phyloP scores from a whole-genome alignment of 2,329 filamentous ascomycete genomes.

The Pseudocercospora vitis region DNA sequence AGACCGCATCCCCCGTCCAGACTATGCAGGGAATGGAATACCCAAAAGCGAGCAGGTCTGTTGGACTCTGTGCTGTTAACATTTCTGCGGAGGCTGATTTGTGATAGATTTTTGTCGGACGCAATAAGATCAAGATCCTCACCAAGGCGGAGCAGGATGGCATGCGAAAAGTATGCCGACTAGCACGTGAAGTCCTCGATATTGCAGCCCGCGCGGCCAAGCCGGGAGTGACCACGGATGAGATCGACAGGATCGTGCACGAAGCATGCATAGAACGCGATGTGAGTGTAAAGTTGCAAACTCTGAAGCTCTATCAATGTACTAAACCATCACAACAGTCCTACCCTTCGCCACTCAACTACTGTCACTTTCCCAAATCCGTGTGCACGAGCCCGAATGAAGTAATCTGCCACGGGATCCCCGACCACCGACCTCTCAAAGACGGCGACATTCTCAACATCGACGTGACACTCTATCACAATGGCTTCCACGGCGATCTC shows the following conservation, averaged over 20 bases:
- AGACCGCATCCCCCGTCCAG: slow-evolving; percentile 76
- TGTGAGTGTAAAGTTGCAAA: slow-evolving; percentile 54
- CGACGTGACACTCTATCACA: slow-evolving; percentile 91
- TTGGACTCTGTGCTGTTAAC: too few relatives aligned
- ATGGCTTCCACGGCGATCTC: slow-evolving; percentile 90
- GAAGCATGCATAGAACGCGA: slow-evolving; percentile 91
- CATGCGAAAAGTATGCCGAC: slow-evolving; percentile 87
- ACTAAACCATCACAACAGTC: slow-evolving; percentile 56
- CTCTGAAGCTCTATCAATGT: not conserved
- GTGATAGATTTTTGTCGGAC: slow-evolving; percentile 52
- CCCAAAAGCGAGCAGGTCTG: slow-evolving; percentile 68
- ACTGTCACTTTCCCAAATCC: slow-evolving; percentile 95
- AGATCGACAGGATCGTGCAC: slow-evolving; percentile 92
- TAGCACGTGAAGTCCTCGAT: slow-evolving; percentile 89
- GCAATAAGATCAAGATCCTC: slow-evolving; percentile 80
- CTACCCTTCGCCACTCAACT: slow-evolving; percentile 93
- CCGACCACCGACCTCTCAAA: slow-evolving; percentile 79
- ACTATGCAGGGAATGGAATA: slow-evolving; percentile 84
- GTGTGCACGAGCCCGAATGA: slow-evolving; percentile 96
- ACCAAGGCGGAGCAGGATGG: slow-evolving; percentile 77
- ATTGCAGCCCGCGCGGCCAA: slow-evolving; percentile 79
- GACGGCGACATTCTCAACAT: slow-evolving; percentile 98
- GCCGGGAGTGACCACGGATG: slow-evolving; percentile 93
- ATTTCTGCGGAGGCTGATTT: slow-evolving; percentile 12
- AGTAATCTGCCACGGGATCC: slow-evolving; percentile 97